Conservation (phyloP, 495 filamentous ascomycete genomes). For the Poronia punctata region DNA sequence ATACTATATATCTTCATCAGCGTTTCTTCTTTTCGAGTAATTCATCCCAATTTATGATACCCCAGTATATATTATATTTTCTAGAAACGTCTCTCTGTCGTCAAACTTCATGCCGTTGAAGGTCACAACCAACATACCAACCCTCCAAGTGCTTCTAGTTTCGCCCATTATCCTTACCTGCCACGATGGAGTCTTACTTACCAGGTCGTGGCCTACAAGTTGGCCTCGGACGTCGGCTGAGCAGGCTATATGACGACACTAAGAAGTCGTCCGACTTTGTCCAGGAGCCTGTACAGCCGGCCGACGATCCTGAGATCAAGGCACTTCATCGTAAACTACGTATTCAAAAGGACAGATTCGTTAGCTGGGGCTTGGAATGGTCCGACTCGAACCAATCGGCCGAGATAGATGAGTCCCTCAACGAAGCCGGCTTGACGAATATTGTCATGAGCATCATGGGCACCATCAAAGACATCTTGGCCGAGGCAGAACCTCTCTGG, state of each 20-base stretch:
- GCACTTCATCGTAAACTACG: constrained; percentile 50
- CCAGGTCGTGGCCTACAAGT: constrained; percentile 39
- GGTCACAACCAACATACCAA: too few species aligned
- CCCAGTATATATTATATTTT: too few species aligned
- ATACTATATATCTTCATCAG: too few species aligned
- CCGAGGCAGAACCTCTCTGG: constrained; percentile 78
- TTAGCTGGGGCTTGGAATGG: constrained; percentile 90
- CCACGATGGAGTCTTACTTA: constrained; percentile 41
- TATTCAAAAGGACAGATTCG: constrained; percentile 67
- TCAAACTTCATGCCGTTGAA: too few species aligned
- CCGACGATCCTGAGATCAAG: constrained; percentile 48
- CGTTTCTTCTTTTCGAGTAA: too few species aligned
- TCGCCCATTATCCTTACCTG: not conserved
- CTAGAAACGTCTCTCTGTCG: too few species aligned
- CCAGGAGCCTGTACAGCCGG: constrained; percentile 58
- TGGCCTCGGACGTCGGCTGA: constrained; percentile 63
- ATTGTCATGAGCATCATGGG: constrained; percentile 83
- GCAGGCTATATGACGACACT: constrained; percentile 86
- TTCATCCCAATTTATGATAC: too few species aligned
- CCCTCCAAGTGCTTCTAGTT: not conserved
- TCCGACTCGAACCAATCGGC: constrained; percentile 60
- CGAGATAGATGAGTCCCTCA: constrained; percentile 81
- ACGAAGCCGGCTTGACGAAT: constrained; percentile 76
- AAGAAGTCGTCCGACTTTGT: constrained; percentile 82
- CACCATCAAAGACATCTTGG: constrained; percentile 79